A percentile compares a stretch with the other conserved stretches of the same genome.
These are phyloP conservation scores for Lecanosticta acicola DNA, from an alignment of 2,329 filamentous ascomycete species.

Conservation along the genomic window DNA sequence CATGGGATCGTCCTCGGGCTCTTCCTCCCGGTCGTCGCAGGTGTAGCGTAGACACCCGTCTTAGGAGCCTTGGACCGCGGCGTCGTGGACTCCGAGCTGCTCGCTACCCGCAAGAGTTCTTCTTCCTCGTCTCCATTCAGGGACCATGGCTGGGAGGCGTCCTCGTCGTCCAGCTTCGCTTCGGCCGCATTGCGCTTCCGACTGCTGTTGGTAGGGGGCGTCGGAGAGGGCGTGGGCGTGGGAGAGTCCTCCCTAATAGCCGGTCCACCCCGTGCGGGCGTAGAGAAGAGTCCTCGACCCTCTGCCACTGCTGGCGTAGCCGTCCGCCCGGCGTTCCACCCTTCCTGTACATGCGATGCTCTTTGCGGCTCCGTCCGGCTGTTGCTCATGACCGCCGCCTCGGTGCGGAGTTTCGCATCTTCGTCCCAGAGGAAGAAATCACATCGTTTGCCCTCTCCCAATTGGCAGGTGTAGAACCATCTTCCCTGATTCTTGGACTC, in stretches of 20 bases:
- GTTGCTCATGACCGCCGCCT: constrained; percentile 43
- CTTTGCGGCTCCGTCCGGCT: constrained; percentile 41
- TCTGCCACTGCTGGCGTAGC: background rate
- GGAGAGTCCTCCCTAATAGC: constrained; percentile 7
- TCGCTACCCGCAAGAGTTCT: constrained; percentile 28
- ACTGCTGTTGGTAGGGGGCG: constrained; percentile 8
- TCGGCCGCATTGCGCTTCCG: constrained; percentile 31
- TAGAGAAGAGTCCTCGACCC: constrained; percentile 8
- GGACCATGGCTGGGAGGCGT: constrained; percentile 30
- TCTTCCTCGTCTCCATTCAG: constrained; percentile 32
- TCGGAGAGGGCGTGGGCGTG: constrained; percentile 19
- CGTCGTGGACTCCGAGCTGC: constrained; percentile 30
- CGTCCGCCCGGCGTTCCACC: constrained; percentile 15
- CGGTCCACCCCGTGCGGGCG: background rate
- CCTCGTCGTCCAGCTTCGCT: constrained; percentile 27
- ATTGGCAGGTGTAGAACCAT: constrained; percentile 53
- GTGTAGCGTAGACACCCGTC: constrained; percentile 36
- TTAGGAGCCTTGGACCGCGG: constrained; percentile 39
- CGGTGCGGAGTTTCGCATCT: constrained; percentile 47
- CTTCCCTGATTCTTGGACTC: constrained; percentile 50
- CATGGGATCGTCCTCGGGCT: constrained; percentile 36
- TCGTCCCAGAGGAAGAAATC: constrained; percentile 56
- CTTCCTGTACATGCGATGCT: constrained; percentile 19
- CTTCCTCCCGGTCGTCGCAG: constrained; percentile 26
- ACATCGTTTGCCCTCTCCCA: constrained; percentile 44